Evolutionary conservation across 106 monocot species (phyloP).

Genomic region (Dendrobium huoshanense): DNA sequence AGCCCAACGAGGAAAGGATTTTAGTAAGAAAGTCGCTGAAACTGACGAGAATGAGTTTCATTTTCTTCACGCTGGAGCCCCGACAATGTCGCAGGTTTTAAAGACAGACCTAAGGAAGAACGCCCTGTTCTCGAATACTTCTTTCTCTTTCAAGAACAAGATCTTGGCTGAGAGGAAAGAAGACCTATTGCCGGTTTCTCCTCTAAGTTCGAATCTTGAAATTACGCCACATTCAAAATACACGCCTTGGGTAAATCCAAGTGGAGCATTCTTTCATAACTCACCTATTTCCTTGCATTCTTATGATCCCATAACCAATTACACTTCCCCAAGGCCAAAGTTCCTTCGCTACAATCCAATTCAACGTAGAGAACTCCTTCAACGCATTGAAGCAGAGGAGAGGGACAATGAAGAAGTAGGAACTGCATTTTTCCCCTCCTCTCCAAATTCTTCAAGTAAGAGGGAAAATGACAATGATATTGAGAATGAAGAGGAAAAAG

Average conservation of each 20-base stretch:
- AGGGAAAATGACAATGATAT: not conserved
- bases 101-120: not conserved
- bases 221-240: not conserved
- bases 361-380: conserved; percentile 20
- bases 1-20: not conserved
- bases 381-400: conserved; percentile 18
- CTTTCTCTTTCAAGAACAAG: not conserved
- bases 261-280: no score
- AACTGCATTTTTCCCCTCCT: not conserved
- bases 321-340: conserved; percentile 39
- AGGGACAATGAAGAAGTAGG: not conserved
- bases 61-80: not conserved
- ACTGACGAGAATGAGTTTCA: not conserved
- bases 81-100: no score
- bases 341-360: conserved; percentile 47
- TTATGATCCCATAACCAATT: conserved; percentile 44
- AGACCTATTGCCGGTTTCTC: not conserved
- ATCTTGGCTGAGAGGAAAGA: not conserved
- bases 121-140: not conserved
- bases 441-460: not conserved
- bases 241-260: no score
- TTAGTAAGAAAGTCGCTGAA: not conserved
- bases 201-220: not conserved
- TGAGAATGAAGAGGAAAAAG: not conserved
- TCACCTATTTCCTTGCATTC: not conserved